Conservation (phyloP, 2,329 filamentous ascomycete species). For the Iodosphaeria phyllophila region DNA sequence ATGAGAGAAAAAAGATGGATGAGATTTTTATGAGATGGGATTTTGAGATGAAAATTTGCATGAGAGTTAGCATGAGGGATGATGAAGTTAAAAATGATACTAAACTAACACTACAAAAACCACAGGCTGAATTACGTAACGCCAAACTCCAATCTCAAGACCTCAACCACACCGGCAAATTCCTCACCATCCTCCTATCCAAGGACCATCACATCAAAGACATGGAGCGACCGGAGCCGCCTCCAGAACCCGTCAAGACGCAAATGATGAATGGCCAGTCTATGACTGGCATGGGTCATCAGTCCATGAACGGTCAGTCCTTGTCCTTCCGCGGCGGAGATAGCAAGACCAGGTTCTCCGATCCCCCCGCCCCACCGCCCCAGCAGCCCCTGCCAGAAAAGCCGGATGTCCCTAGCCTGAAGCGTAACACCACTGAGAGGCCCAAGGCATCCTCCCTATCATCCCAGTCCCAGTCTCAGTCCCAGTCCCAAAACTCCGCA, state of each 20-base stretch:
- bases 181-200: slow-evolving; percentile 57
- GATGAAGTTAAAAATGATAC: too few relatives aligned
- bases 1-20: too few relatives aligned
- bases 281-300: too few relatives aligned
- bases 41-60: too few relatives aligned
- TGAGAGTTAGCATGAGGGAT: too few relatives aligned
- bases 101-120: too few relatives aligned
- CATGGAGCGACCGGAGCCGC: slow-evolving; percentile 27
- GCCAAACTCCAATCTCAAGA: slow-evolving; percentile 80
- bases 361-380: slow-evolving; percentile 82
- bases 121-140: slow-evolving; percentile 86
- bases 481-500: too few relatives aligned
- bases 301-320: background rate
- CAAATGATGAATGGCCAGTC: slow-evolving; percentile 30
- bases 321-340: slow-evolving; percentile 45
- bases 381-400: slow-evolving; percentile 90
- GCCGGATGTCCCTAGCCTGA: slow-evolving; percentile 60
- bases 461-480: too few relatives aligned
- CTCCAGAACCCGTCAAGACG: slow-evolving; percentile 26
- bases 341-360: slow-evolving; percentile 69
- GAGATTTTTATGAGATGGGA: too few relatives aligned
- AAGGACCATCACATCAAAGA: slow-evolving; percentile 50
- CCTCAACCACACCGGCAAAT: slow-evolving; percentile 63
- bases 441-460: slow-evolving; percentile 41
- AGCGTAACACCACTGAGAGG: slow-evolving; percentile 58